These are phyloP conservation scores for Litchi chinensis DNA, from an alignment of 345 rosid species.

Conservation along the genomic window DNA sequence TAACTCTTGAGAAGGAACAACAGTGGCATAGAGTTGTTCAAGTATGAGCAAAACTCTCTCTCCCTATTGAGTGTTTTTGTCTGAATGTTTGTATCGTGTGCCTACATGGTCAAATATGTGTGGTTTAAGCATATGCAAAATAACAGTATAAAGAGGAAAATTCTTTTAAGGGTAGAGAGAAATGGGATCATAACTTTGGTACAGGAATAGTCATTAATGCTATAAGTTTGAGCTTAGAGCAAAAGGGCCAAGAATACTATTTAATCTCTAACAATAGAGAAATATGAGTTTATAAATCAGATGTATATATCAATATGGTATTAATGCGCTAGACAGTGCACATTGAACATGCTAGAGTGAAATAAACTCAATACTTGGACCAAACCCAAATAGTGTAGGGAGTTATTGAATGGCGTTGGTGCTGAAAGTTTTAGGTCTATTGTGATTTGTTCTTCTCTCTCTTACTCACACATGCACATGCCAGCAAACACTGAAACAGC, in stretches of 20 bases:
- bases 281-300: no score
- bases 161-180: background rate
- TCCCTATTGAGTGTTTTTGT: background rate
- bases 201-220: no score
- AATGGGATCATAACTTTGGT: background rate
- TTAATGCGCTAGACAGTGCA: no score
- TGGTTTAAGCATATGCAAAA: background rate
- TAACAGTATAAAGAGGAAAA: background rate
- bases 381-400: no score
- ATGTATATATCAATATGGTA: no score
- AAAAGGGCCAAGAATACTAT: no score
- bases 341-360: no score
- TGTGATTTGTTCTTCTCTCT: background rate
- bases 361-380: background rate
- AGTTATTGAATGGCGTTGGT: background rate
- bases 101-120: background rate
- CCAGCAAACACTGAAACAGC: background rate
- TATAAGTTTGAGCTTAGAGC: no score
- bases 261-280: no score
- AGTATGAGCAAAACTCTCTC: constrained; percentile 44
- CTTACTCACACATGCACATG: background rate
- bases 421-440: background rate
- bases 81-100: background rate
- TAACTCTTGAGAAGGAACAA: constrained; percentile 75
- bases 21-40: constrained; percentile 92